Base-by-base conservation (phyloP, 116 monocot genomes). In the Trichopus zeylanicus region DNA sequence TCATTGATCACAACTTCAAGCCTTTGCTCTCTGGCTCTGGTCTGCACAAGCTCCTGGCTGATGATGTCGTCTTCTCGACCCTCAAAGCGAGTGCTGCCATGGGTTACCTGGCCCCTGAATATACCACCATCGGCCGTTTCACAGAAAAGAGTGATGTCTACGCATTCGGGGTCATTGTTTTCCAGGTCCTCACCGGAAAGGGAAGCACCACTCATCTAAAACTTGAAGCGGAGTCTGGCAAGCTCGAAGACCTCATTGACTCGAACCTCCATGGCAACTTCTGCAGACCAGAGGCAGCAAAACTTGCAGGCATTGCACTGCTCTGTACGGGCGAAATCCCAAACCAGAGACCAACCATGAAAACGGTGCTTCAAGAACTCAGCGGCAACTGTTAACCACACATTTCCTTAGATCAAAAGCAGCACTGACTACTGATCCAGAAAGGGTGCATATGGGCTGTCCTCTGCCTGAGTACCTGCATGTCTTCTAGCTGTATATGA, bases 91-190 rank as follows among this genome's bases (percentile, higher is more conserved):
- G 95, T 27, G 95, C 95, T 22, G 95, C 95, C 5, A 95, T 84
- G 86, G 95, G 95, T 7, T 95, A 95, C 61, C 67, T 95, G 7
- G 90, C 95, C 21, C 95, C 95, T 0, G 95, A 95, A 66, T 95
- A 95, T 60, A 81, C 90, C 28, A 87, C 81, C 25, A 70, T 79
- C 1, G 95, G 95, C 20, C 83, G 95, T 1, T 95, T 95, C 81
- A 84, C 84, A 0, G 95, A 90, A 35, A 95, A 90, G 66, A 86
- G 86, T 23, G 95, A 95, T 32, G 81, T 95, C 31, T 95, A 84
- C 57, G 80, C 95, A 1, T 95, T 95, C 38, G 95, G 95, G 1
- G 77, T 95, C 37, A 65, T 95, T 47, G 8, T 84, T 9, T 66
- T 90, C 65, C 95, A 95, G 51, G 67, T 90, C 66, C 76, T 95